These are phyloP conservation scores for Talaromyces funiculosus DNA, from an alignment of 2,329 filamentous ascomycete species.

Conservation along the genomic window DNA sequence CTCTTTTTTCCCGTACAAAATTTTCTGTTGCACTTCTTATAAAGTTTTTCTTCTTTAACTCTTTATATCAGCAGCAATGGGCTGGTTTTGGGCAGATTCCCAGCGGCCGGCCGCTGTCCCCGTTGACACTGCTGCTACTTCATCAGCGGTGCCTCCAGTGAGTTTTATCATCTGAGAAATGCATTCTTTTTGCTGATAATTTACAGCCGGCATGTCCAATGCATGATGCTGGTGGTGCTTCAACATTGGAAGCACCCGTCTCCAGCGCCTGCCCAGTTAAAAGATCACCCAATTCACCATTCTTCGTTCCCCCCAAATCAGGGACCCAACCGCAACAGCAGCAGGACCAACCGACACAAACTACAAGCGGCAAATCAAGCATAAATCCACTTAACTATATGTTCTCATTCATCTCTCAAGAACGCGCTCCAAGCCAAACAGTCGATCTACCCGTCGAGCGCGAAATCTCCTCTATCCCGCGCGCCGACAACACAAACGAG, in stretches of 20 bases:
- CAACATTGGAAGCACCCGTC: constrained; percentile 24
- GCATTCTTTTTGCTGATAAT: constrained; percentile 31
- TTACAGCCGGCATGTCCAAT: constrained; percentile 63
- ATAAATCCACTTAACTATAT: constrained; percentile 89
- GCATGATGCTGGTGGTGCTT: constrained; percentile 48
- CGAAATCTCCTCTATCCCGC: constrained; percentile 86
- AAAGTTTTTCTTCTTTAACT: background rate
- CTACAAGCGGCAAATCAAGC: constrained; percentile 48
- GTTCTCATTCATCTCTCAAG: constrained; percentile 80
- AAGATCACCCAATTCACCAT: constrained; percentile 46
- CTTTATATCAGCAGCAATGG: constrained; percentile 44
- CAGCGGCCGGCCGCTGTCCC: constrained; percentile 33
- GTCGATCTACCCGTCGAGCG: constrained; percentile 70
- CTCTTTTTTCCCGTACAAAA: background rate
- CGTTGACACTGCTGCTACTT: constrained; percentile 31
- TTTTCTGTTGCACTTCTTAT: constrained; percentile 11
- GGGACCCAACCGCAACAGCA: constrained; percentile 25
- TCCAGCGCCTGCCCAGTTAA: constrained; percentile 40
- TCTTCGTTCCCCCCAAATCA: constrained; percentile 36
- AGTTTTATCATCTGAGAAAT: constrained; percentile 26
- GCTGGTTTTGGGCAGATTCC: constrained; percentile 65
- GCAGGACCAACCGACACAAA: constrained; percentile 29
- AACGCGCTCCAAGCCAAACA: constrained; percentile 66
- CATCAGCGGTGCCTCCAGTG: constrained; percentile 12
- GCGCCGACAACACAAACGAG: constrained; percentile 58